phyloP scores from a whole-genome alignment of 257 asterid species.

The Nicotiana paniculata region DNA sequence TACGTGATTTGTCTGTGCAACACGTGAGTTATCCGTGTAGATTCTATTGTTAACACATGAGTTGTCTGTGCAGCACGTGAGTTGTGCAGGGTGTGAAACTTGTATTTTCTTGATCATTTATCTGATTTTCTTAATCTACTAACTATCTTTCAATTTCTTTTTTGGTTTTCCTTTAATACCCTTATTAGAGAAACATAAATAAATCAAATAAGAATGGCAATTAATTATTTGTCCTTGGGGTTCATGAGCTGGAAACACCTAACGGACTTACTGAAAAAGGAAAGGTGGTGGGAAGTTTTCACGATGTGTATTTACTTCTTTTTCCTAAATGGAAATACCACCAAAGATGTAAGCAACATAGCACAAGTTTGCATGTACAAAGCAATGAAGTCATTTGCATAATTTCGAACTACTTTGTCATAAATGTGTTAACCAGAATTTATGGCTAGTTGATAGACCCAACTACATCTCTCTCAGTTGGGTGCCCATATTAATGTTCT shows the following conservation, averaged over 20 bases:
- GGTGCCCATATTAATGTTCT: slow-evolving; percentile 37
- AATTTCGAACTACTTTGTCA: slow-evolving; percentile 35
- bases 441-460: slow-evolving; percentile 32
- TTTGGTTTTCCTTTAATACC: no score
- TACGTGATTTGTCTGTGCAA: no score
- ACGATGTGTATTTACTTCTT: neutral
- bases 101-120: no score
- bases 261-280: neutral
- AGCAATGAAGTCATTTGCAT: neutral
- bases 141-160: no score
- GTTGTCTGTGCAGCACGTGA: no score
- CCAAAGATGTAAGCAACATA: neutral
- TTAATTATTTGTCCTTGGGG: neutral
- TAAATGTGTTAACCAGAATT: slow-evolving; percentile 40
- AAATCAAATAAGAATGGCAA: neutral
- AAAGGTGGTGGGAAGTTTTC: neutral
- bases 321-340: neutral
- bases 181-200: no score
- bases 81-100: no score
- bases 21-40: no score
- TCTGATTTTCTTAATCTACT: no score
- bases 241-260: slow-evolving; percentile 5
- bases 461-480: slow-evolving; percentile 33
- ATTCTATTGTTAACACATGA: no score
- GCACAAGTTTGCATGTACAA: neutral